These are phyloP conservation scores for Cordyceps pruinosa DNA, from an alignment of 2,329 filamentous ascomycete species.

Conservation along the genomic window DNA sequence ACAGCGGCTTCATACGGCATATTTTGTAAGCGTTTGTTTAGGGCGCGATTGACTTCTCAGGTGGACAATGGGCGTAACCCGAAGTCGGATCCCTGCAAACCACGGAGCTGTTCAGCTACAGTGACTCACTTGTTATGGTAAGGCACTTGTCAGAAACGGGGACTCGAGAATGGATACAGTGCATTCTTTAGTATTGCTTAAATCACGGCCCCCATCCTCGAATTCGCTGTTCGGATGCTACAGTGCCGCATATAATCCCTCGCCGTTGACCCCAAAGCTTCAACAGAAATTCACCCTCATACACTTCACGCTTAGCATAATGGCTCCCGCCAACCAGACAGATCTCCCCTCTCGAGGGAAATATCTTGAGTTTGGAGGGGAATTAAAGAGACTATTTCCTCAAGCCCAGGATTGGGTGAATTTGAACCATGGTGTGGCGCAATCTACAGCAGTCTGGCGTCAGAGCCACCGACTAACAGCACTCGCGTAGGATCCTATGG, in stretches of 20 bases:
- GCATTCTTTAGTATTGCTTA: too few relatives aligned
- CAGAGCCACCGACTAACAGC: neutral
- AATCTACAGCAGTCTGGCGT: neutral
- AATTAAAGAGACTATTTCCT: slow-evolving; percentile 6
- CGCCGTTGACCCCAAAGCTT: neutral
- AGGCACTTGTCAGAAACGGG: neutral
- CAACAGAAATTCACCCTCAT: neutral
- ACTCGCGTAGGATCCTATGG: slow-evolving; percentile 64
- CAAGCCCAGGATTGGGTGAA: slow-evolving; percentile 3
- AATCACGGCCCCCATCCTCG: too few relatives aligned
- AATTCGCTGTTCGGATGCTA: neutral
- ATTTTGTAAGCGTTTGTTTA: neutral
- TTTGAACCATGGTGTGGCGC: slow-evolving; percentile 10
- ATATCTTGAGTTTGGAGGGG: slow-evolving; percentile 9
- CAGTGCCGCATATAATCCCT: neutral
- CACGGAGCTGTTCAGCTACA: neutral
- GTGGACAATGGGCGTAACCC: neutral
- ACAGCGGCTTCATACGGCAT: neutral
- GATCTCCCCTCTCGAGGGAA: neutral
- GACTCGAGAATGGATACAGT: neutral
- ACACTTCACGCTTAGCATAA: neutral
- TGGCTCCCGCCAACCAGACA: neutral
- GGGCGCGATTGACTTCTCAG: neutral
- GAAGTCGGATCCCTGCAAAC: slow-evolving; percentile 2
- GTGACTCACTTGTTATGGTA: neutral